Base-by-base conservation (phyloP, 371 early-diverging fungal genomes). In the Sporodiniella umbellata region DNA sequence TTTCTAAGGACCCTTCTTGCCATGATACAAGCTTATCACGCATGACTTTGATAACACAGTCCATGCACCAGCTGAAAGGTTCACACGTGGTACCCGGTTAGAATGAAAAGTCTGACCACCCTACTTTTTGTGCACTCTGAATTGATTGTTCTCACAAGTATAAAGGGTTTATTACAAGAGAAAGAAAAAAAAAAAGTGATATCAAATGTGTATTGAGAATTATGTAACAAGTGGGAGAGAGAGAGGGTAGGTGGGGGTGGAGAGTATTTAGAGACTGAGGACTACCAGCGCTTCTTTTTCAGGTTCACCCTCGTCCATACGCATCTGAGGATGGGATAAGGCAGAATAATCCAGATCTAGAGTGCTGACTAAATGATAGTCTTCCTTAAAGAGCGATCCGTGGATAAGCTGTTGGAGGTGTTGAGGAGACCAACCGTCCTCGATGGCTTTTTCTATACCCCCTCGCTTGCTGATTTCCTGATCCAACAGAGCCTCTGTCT, bases 401-500 rank as follows among this genome's bases (percentile, higher is more conserved):
- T 61, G 61, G 12, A 73, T 45, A 42, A 71, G 63, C 25, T 66
- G 57, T 33, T 73, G 74, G 17, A 78, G 44, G n/a, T 66, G 60
- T n/a, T 61, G 56, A n/a, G 66, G 68, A 1, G 64, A 52, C 59
- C 72, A 60, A 0, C 74, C 74, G 31, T 62, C 48, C 21, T 73
- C 74, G 0, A 73, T 62, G 7, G 73, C 71, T 3, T 47, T 39
- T 3, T 53, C 58, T 12, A 71, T 38, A 8, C 62, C 60, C 12
- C 72, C 75, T 51, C 67, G 60, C 21, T 61, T 56, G 12, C 59
- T 48, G 33, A 85, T 70, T 49, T 80, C 79, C 18, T 83, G 58
- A 17, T 81, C 68, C 52, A 82, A 59, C 7, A 73, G 46, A 45
- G 70, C 64, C 23, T 70, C 68, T 23, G 79, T 70, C 58, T 84